Percentiles rank a stretch among this genome's conserved stretches.
These are phyloP conservation scores for Favolaschia claudopus DNA, from an alignment of 768 basidiomycete species.

Conservation along the genomic window DNA sequence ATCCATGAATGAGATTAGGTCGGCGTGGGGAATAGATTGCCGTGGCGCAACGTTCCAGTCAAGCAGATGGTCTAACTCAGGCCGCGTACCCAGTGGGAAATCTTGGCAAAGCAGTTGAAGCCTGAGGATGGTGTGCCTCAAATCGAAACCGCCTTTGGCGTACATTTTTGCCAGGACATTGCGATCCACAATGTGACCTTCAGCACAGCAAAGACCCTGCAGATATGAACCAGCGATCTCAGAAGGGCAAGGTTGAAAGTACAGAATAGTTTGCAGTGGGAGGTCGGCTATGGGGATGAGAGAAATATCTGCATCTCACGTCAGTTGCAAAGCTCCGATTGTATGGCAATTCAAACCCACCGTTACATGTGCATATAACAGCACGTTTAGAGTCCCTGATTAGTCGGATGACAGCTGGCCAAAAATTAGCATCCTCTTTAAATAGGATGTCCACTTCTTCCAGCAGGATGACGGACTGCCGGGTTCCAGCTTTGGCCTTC, in stretches of 20 bases:
- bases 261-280: slow-evolving; percentile 76
- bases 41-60: slow-evolving; percentile 26
- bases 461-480: slow-evolving; percentile 88
- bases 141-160: slow-evolving; percentile 56
- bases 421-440: slow-evolving; percentile 86
- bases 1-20: slow-evolving; percentile 63
- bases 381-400: slow-evolving; percentile 88
- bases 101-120: slow-evolving; percentile 59
- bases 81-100: slow-evolving; percentile 34
- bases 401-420: slow-evolving; percentile 81
- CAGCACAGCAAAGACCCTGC: slow-evolving; percentile 62
- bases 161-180: slow-evolving; percentile 55
- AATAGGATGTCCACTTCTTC: slow-evolving; percentile 97
- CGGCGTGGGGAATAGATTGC: slow-evolving; percentile 38
- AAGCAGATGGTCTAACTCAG: slow-evolving; percentile 19
- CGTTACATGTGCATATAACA: slow-evolving; percentile 94
- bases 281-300: slow-evolving; percentile 77
- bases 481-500: slow-evolving; percentile 36
- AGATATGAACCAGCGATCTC: slow-evolving; percentile 72
- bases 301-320: slow-evolving; percentile 61
- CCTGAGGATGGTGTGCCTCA: slow-evolving; percentile 68
- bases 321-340: slow-evolving; percentile 9
- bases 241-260: slow-evolving; percentile 67
- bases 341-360: slow-evolving; percentile 51
- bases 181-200: slow-evolving; percentile 57